These are phyloP conservation scores for Tubosaeta sp. DNA, from an alignment of 768 basidiomycete species.

Conservation along the genomic window DNA sequence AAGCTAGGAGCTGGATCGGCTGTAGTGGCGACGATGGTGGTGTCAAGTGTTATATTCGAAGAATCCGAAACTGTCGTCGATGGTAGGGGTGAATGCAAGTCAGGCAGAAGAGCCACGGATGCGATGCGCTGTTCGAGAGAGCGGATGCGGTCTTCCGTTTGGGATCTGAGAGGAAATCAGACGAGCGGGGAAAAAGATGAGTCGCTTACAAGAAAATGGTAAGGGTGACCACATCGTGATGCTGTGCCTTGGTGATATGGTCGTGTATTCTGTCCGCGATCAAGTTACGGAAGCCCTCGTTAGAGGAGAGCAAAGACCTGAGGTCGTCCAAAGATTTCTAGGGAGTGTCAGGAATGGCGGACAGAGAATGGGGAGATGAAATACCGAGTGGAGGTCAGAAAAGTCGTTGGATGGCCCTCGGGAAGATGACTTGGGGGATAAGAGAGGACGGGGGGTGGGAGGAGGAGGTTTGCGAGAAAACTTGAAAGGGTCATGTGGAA, in stretches of 20 bases:
- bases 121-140: conserved; percentile 36
- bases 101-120: conserved; percentile 4
- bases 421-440: conserved; percentile 5
- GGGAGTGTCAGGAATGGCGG: background rate
- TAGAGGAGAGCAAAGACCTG: conserved; percentile 19
- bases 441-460: background rate
- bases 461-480: conserved; percentile 4
- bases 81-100: conserved; percentile 10
- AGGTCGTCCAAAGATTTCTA: conserved; percentile 31
- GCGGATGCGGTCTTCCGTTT: conserved; percentile 35
- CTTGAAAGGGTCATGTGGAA: conserved; percentile 20
- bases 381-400: conserved; percentile 19
- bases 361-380: background rate
- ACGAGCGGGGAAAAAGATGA: background rate
- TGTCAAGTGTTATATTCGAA: conserved; percentile 13
- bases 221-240: conserved; percentile 38
- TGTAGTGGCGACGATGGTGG: background rate
- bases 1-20: background rate
- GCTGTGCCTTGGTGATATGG: conserved; percentile 18
- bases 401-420: conserved; percentile 4
- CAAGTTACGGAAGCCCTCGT: conserved; percentile 13
- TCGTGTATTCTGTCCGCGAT: conserved; percentile 24
- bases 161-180: conserved; percentile 25
- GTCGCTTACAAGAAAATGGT: conserved; percentile 37
- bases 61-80: conserved; percentile 16